Evolutionary conservation across 768 basidiomycete species (phyloP).

Genomic region (Boletus insuetus): DNA sequence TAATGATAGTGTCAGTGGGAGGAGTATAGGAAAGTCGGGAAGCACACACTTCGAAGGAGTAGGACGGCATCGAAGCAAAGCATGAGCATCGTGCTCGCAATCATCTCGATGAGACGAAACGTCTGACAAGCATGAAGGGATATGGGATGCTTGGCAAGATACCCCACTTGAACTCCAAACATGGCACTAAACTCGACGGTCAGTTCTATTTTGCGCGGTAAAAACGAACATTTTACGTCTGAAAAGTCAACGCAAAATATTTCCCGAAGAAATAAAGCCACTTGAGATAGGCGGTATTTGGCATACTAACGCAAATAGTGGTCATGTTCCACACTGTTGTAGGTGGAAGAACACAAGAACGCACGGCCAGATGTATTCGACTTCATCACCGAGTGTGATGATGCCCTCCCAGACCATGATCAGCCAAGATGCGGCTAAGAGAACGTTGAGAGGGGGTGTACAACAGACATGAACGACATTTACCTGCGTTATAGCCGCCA

Average conservation of each 20-base stretch:
- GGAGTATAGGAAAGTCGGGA: neutral
- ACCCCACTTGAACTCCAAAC: conserved; percentile 4
- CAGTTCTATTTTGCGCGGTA: neutral
- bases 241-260: conserved; percentile 15
- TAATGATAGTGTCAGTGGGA: neutral
- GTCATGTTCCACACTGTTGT: neutral
- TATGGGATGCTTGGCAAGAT: neutral
- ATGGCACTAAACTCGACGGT: conserved; percentile 7
- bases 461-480: neutral
- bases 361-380: conserved; percentile 24
- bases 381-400: conserved; percentile 18
- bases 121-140: conserved; percentile 7
- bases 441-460: too few relatives aligned
- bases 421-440: conserved; percentile 7
- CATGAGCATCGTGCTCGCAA: conserved; percentile 7
- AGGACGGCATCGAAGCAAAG: conserved; percentile 18
- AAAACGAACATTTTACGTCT: conserved; percentile 9
- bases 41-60: conserved; percentile 21
- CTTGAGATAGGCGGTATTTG: conserved; percentile 16
- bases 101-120: conserved; percentile 16
- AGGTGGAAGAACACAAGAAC: conserved; percentile 1
- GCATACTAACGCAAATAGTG: conserved; percentile 7
- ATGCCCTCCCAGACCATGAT: conserved; percentile 21
- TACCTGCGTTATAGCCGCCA: conserved; percentile 8
- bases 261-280: conserved; percentile 28